Base-by-base conservation (phyloP, 2,329 filamentous ascomycete genomes). In the Trichoderma simmonsii region DNA sequence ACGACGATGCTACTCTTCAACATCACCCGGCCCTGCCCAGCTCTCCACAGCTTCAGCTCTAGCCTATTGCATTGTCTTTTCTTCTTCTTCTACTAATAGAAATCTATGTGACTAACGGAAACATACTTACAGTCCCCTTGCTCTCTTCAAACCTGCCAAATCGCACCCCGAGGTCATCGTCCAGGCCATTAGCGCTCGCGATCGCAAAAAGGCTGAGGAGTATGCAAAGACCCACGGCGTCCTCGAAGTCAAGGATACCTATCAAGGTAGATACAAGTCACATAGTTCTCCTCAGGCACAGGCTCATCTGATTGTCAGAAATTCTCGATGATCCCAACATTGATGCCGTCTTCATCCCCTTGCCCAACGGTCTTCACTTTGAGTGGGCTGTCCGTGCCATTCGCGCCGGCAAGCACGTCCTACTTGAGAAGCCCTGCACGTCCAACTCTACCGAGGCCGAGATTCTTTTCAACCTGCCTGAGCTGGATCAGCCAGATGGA, bases 151-250 rank as follows among this genome's bases (percentile, higher is more conserved):
- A 3, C 86, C 87, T 0, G 86, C 87, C 15, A 84, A 81, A 73
- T 83, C 81, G 3, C 87, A 90, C 74, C 80, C 87, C 0, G 86
- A 88, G 51, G 85, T 89, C 15, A 80, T 88, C 14, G 73, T 90
- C 14, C 81, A 84, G 9, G 85, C 84, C 5, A 82, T 90, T 1
- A 86, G 88, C 3, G 86, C 87, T 3, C 82, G 87, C 5, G 84
- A 88, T 76, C 79, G 75, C 36, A 77, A 76, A 5, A 85, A 81
- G 65, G 88, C 87, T 0, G 78, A 82, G 64, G 81, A 79, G 0
- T 89, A 82, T 77, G 87, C 87, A 3, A 85, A 84, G 74, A 85
- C 84, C 72, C 79, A 89, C 76, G 80, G 80, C 9, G 87, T 90
- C 61, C 85, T 84, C 0, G 82, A 85, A 32, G 85, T 86, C 8